Conservation (phyloP, 129 eudicot genomes). For the Sambucus nigra region DNA sequence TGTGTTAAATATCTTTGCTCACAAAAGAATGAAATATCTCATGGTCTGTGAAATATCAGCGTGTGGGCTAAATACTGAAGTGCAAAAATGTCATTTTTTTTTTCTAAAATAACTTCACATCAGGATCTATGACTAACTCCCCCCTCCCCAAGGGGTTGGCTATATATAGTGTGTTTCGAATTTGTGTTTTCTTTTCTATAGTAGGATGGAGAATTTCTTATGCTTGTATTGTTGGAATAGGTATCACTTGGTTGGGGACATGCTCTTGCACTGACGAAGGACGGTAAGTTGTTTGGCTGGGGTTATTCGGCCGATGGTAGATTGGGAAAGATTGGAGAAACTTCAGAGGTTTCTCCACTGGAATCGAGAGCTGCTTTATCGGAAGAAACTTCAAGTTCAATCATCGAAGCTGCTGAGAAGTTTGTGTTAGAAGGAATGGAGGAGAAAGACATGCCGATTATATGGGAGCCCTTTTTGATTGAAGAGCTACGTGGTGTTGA, state of each 20-base stretch:
- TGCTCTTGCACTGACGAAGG: slow-evolving; percentile 74
- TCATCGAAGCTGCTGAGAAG: slow-evolving; percentile 57
- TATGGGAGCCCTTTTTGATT: slow-evolving; percentile 79
- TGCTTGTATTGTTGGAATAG: slow-evolving; percentile 28
- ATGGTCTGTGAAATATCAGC: too few species aligned
- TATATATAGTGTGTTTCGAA: background rate
- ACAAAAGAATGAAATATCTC: too few species aligned
- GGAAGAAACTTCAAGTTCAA: slow-evolving; percentile 19
- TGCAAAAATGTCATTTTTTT: too few species aligned
- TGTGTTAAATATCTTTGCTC: too few species aligned
- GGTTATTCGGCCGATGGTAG: slow-evolving; percentile 97
- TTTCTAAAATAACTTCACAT: too few species aligned
- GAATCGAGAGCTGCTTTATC: slow-evolving; percentile 34
- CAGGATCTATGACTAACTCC: too few species aligned
- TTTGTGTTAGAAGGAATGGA: slow-evolving; percentile 64
- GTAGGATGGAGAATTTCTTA: background rate
- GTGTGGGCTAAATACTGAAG: too few species aligned
- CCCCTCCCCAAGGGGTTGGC: too few species aligned
- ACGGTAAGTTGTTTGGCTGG: slow-evolving; percentile 91
- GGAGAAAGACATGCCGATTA: slow-evolving; percentile 83
- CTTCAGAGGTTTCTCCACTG: slow-evolving; percentile 45
- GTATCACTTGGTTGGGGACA: slow-evolving; percentile 98
- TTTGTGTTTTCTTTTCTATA: background rate
- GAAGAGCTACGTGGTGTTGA: slow-evolving; percentile 45
- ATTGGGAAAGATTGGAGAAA: slow-evolving; percentile 54